These are phyloP conservation scores for Phytophthora fragariaefolia DNA, from an alignment of 352 stramenopile genomes.

Conservation along the genomic window DNA sequence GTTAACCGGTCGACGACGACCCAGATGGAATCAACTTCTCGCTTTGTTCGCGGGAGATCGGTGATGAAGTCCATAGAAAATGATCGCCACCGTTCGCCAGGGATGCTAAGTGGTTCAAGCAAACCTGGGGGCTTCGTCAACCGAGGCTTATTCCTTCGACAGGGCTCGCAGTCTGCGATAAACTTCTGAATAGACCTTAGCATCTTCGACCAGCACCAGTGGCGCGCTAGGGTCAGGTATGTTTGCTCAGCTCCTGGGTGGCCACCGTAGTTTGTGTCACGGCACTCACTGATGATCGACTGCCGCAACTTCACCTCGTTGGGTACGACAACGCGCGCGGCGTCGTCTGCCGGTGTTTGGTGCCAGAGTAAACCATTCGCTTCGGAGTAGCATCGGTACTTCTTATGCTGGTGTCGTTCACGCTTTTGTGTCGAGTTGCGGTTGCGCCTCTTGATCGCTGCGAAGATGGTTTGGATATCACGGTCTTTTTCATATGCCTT, in stretches of 20 bases:
- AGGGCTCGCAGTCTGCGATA: conserved; percentile 25
- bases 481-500: neutral
- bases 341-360: conserved; percentile 9
- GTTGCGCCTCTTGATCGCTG: neutral
- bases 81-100: conserved; percentile 3
- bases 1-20: conserved; percentile 26
- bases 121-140: conserved; percentile 16
- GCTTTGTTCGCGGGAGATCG: conserved; percentile 1
- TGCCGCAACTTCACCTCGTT: conserved; percentile 16
- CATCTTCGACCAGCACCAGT: conserved; percentile 21
- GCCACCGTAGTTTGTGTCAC: conserved; percentile 19
- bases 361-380: conserved; percentile 7
- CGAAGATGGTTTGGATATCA: neutral
- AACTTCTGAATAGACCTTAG: conserved; percentile 18
- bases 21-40: conserved; percentile 1
- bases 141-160: conserved; percentile 20
- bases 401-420: neutral
- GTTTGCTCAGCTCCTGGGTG: conserved; percentile 13
- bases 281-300: conserved; percentile 12
- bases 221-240: conserved; percentile 12
- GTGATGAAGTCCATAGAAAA: conserved; percentile 27
- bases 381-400: neutral
- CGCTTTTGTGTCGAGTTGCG: neutral
- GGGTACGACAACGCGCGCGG: conserved; percentile 16
- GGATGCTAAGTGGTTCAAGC: conserved; percentile 12